These are phyloP conservation scores for Peribolospora baueri DNA, from an alignment of 768 basidiomycete genomes.

Conservation along the genomic window DNA sequence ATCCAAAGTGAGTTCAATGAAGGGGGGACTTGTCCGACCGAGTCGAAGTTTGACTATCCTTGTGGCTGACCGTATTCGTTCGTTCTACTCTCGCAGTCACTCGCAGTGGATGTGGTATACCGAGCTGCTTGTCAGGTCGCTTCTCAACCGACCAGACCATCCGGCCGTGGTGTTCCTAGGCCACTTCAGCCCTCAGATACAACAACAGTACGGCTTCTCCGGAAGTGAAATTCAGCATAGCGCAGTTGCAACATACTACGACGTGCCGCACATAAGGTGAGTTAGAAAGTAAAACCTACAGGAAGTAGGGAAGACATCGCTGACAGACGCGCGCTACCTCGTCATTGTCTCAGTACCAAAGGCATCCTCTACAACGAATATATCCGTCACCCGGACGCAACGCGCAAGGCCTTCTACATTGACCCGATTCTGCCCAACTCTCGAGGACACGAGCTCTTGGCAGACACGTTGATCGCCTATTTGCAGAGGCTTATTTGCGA, in stretches of 20 bases:
- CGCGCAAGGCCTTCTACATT: conserved; percentile 43
- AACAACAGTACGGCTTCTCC: conserved; percentile 51
- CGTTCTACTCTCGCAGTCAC: neutral
- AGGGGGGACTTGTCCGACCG: neutral
- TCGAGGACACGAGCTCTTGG: conserved; percentile 55
- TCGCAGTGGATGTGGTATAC: conserved; percentile 36
- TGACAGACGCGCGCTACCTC: neutral
- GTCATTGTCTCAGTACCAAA: conserved; percentile 33
- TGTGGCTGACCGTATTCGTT: neutral
- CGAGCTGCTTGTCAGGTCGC: conserved; percentile 72
- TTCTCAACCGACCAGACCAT: conserved; percentile 67
- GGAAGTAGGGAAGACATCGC: neutral
- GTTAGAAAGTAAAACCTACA: neutral
- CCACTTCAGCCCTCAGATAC: conserved; percentile 72
- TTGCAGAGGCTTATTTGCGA: conserved; percentile 70
- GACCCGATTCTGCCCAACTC: conserved; percentile 64
- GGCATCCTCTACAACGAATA: conserved; percentile 59
- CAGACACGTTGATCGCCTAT: conserved; percentile 79
- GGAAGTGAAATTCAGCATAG: conserved; percentile 80
- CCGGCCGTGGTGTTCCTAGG: conserved; percentile 88
- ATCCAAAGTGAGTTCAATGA: conserved; percentile 40
- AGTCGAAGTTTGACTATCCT: neutral
- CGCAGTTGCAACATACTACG: conserved; percentile 86
- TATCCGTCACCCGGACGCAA: conserved; percentile 39
- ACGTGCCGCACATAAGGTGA: conserved; percentile 67